Conservation (phyloP, 23 red algal species). For the Chondrus crispus region DNA sequence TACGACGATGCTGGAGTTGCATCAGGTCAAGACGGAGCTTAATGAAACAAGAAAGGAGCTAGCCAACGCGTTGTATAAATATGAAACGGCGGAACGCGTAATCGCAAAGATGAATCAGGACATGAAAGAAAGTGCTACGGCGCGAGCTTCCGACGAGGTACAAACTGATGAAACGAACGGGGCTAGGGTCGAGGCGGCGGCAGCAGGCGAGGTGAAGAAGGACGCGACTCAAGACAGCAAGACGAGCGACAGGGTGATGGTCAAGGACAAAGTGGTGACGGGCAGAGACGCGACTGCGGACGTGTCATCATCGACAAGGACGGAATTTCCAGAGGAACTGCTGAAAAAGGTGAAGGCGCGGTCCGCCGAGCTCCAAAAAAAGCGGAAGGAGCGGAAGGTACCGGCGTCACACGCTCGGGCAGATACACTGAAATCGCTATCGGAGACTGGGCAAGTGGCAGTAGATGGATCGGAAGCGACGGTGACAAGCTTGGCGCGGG, state of each 20-base stretch:
- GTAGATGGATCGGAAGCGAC: neutral
- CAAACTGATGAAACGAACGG: neutral
- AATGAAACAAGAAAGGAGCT: conserved; percentile 53
- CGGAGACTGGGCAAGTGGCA: neutral
- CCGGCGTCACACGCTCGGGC: neutral
- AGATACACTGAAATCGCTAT: neutral
- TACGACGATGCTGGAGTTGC: conserved; percentile 40
- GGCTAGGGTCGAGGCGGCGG: neutral
- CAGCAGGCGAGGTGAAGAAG: neutral
- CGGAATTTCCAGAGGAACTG: conserved; percentile 7
- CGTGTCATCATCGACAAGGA: too few relatives aligned
- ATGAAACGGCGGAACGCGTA: conserved; percentile 55
- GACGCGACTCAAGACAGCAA: neutral
- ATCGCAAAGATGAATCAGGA: neutral
- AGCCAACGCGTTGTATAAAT: conserved; percentile 69
- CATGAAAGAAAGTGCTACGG: neutral
- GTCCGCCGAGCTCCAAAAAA: neutral
- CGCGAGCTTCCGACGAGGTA: neutral
- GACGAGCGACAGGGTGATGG: neutral
- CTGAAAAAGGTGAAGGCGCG: conserved; percentile 16
- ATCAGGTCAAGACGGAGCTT: conserved; percentile 10
- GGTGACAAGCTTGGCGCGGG: neutral
- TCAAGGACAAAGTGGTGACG: neutral
- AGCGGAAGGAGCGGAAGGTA: neutral
- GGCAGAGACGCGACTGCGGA: too few relatives aligned